Percentiles rank a stretch among this genome's conserved stretches.
Conservation (phyloP, 495 filamentous ascomycete species). For the Podospora tetraspora region DNA sequence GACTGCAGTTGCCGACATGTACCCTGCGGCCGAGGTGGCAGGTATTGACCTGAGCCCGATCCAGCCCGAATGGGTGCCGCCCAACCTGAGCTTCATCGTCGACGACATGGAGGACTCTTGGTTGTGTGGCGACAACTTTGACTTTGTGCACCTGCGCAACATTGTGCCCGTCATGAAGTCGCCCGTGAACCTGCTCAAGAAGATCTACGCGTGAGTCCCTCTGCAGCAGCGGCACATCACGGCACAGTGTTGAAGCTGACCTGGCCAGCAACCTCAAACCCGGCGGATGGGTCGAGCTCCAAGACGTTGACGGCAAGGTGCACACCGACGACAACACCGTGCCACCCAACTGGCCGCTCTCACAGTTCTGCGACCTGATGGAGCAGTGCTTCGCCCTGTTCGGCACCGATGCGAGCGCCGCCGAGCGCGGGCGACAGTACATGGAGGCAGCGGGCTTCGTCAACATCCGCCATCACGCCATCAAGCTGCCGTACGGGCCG, state of each 20-base stretch:
- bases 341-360: conserved; percentile 27
- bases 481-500: conserved; percentile 51
- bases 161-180: conserved; percentile 25
- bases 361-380: conserved; percentile 24
- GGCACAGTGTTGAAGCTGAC: not conserved
- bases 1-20: conserved; percentile 44
- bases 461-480: conserved; percentile 47
- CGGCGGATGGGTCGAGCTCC: conserved; percentile 35
- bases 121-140: conserved; percentile 28
- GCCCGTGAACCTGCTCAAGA: conserved; percentile 23
- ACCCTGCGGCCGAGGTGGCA: conserved; percentile 41
- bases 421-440: conserved; percentile 40
- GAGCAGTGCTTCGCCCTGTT: conserved; percentile 26
- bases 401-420: conserved; percentile 42
- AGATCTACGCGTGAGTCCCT: conserved; percentile 27
- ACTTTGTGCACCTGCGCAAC: conserved; percentile 36
- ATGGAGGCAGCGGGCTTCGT: conserved; percentile 52
- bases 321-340: conserved; percentile 37
- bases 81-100: conserved; percentile 52
- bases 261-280: conserved; percentile 27
- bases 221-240: not conserved
- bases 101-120: conserved; percentile 36
- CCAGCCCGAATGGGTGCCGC: conserved; percentile 49
- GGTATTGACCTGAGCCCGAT: conserved; percentile 60
- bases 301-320: conserved; percentile 33